These are phyloP conservation scores for Cladosporium colombiae DNA, from an alignment of 2,329 filamentous ascomycete genomes.

Conservation along the genomic window DNA sequence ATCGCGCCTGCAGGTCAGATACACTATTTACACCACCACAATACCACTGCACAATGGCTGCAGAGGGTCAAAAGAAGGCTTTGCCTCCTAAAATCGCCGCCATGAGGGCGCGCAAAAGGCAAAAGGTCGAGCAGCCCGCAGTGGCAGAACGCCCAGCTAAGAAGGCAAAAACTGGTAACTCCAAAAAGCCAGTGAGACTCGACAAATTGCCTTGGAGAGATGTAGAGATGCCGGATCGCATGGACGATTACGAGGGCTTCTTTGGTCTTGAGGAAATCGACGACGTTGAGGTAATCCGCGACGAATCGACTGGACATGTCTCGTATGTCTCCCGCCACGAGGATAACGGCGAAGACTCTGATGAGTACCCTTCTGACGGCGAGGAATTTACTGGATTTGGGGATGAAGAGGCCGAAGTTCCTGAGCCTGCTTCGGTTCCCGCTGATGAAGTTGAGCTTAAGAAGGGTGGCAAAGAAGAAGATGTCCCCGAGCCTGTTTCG, in stretches of 20 bases:
- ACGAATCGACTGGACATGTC: conserved; percentile 51
- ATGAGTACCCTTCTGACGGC: conserved; percentile 39
- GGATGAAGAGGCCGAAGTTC: conserved; percentile 34
- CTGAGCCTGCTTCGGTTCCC: conserved; percentile 28
- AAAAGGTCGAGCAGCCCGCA: conserved; percentile 38
- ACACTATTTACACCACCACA: background rate
- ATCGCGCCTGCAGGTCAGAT: background rate
- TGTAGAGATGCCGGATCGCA: conserved; percentile 69
- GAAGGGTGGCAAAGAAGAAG: conserved; percentile 31
- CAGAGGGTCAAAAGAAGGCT: conserved; percentile 37
- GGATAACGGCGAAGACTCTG: conserved; percentile 33
- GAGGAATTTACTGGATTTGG: conserved; percentile 68
- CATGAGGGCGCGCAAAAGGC: conserved; percentile 47
- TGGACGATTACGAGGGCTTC: conserved; percentile 91
- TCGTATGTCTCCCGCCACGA: conserved; percentile 39
- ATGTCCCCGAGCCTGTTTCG: conserved; percentile 30
- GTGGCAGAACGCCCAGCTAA: conserved; percentile 21
- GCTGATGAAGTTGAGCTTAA: conserved; percentile 28
- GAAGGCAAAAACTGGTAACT: conserved; percentile 23
- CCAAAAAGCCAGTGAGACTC: conserved; percentile 40
- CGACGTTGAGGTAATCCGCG: conserved; percentile 78
- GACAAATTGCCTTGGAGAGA: conserved; percentile 63
- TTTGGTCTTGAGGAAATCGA: conserved; percentile 90
- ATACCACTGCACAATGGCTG: conserved; percentile 24
- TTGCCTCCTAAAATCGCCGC: conserved; percentile 42